These are phyloP conservation scores for Coniochaeta sp. DNA, from an alignment of 2,329 filamentous ascomycete genomes.

Conservation along the genomic window DNA sequence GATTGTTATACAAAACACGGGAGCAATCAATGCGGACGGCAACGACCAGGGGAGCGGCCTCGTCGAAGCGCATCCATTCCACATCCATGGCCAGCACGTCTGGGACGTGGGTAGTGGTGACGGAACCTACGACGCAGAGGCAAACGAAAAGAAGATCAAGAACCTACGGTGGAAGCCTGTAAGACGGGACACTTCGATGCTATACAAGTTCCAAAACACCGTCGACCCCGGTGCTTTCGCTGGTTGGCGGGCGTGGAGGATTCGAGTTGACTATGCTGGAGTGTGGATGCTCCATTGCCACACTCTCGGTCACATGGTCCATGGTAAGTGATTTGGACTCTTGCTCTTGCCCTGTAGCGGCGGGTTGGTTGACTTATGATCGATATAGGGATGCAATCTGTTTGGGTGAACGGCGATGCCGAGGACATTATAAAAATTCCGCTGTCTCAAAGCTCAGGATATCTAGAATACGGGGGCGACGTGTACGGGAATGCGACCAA, in stretches of 20 bases:
- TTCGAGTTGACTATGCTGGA: conserved; percentile 40
- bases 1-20: conserved; percentile 31
- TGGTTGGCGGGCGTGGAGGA: conserved; percentile 56
- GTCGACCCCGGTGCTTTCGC: conserved; percentile 30
- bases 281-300: conserved; percentile 60
- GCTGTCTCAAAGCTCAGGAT: conserved; percentile 27
- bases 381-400: conserved; percentile 29
- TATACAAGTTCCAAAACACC: conserved; percentile 44
- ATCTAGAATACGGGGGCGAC: conserved; percentile 34
- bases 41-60: conserved; percentile 1
- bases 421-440: conserved; percentile 26
- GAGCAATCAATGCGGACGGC: conserved; percentile 27
- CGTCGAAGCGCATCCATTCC: conserved; percentile 44
- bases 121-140: conserved; percentile 41
- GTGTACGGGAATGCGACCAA: conserved; percentile 33
- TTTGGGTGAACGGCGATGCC: conserved; percentile 32
- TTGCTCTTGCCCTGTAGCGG: conserved; percentile 11
- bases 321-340: conserved; percentile 32
- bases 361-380: not conserved
- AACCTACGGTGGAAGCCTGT: conserved; percentile 26
- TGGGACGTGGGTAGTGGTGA: conserved; percentile 47
- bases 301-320: conserved; percentile 49
- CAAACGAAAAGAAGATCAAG: conserved; percentile 35
- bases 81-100: conserved; percentile 46
- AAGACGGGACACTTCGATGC: conserved; percentile 40